phyloP scores from a whole-genome alignment of 2,329 filamentous ascomycete species.

The Xylaria sp. region DNA sequence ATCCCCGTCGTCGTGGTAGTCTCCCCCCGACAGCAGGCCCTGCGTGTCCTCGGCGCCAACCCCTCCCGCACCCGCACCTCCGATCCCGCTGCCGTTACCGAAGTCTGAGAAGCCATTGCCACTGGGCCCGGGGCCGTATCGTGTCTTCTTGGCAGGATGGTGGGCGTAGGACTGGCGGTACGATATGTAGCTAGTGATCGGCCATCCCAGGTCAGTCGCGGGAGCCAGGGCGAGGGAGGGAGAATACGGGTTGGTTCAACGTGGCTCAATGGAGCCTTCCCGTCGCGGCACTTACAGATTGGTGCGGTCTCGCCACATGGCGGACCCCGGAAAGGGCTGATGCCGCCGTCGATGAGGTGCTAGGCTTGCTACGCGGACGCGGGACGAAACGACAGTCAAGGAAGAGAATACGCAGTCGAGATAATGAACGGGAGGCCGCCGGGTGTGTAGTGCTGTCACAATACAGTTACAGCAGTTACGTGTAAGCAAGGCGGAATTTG shows the following conservation, averaged over 20 bases:
- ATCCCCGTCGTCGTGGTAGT: slow-evolving; percentile 86
- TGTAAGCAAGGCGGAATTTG: slow-evolving; percentile 9
- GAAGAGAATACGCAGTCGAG: slow-evolving; percentile 1
- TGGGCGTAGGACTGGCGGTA: slow-evolving; percentile 98
- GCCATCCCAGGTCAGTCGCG: slow-evolving; percentile 20
- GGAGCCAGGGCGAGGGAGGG: background rate
- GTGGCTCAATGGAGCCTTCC: background rate
- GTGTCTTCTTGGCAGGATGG: slow-evolving; percentile 85
- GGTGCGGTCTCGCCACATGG: slow-evolving; percentile 98
- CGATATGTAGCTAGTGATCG: slow-evolving; percentile 81
- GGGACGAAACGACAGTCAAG: background rate
- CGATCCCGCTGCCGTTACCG: slow-evolving; percentile 61
- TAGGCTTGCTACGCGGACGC: slow-evolving; percentile 24
- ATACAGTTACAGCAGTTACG: slow-evolving; percentile 2
- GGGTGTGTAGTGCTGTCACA: slow-evolving; percentile 19
- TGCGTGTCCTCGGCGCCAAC: slow-evolving; percentile 62
- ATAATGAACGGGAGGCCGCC: slow-evolving; percentile 1
- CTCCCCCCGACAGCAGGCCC: slow-evolving; percentile 81
- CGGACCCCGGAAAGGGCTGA: slow-evolving; percentile 55
- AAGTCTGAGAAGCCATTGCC: slow-evolving; percentile 65
- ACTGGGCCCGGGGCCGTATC: slow-evolving; percentile 61
- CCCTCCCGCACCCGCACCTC: slow-evolving; percentile 42
- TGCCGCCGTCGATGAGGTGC: slow-evolving; percentile 31
- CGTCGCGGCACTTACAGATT: slow-evolving; percentile 75
- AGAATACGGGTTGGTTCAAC: background rate